Conservation (phyloP, 208 protist genomes). For the Leishmania martiniquensis region DNA sequence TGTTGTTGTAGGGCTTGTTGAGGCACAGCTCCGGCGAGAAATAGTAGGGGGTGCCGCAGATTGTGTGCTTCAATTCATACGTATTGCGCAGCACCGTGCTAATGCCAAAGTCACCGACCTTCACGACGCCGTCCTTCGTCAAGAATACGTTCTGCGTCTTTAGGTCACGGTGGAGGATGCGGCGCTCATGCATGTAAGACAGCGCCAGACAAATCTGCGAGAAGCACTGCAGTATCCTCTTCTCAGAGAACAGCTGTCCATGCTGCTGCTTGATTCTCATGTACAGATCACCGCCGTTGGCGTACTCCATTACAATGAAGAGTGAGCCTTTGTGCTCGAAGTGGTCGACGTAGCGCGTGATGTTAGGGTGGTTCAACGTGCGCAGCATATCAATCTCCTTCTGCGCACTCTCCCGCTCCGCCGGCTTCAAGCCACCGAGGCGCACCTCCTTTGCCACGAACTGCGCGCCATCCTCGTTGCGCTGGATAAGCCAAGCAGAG, state of each 20-base stretch:
- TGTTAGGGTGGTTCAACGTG: constrained; percentile 89
- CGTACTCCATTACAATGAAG: constrained; percentile 95
- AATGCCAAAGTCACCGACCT: constrained; percentile 94
- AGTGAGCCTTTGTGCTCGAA: constrained; percentile 79
- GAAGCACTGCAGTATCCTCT: constrained; percentile 87
- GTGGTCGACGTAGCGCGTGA: constrained; percentile 90
- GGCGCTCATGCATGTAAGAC: constrained; percentile 83
- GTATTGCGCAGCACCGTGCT: constrained; percentile 93
- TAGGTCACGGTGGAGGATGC: constrained; percentile 92
- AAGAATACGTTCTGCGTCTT: constrained; percentile 93
- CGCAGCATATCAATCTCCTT: constrained; percentile 91
- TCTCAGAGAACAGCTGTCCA: constrained; percentile 71
- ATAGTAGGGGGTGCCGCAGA: constrained; percentile 97
- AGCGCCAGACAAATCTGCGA: constrained; percentile 84
- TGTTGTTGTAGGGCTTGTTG: constrained; percentile 95
- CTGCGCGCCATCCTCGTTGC: constrained; percentile 72
- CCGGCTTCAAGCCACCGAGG: constrained; percentile 71
- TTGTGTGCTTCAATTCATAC: constrained; percentile 88
- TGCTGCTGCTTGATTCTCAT: constrained; percentile 83
- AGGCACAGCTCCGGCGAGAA: constrained; percentile 95
- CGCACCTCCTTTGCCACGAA: constrained; percentile 93
- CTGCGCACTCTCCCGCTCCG: constrained; percentile 83
- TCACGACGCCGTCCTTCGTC: constrained; percentile 82
- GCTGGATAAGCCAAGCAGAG: constrained; percentile 88
- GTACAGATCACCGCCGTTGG: constrained; percentile 89